Percentiles rank a stretch among this genome's conserved stretches.
These are phyloP conservation scores for Cyathus striatus DNA, from an alignment of 768 basidiomycete species.

Conservation along the genomic window DNA sequence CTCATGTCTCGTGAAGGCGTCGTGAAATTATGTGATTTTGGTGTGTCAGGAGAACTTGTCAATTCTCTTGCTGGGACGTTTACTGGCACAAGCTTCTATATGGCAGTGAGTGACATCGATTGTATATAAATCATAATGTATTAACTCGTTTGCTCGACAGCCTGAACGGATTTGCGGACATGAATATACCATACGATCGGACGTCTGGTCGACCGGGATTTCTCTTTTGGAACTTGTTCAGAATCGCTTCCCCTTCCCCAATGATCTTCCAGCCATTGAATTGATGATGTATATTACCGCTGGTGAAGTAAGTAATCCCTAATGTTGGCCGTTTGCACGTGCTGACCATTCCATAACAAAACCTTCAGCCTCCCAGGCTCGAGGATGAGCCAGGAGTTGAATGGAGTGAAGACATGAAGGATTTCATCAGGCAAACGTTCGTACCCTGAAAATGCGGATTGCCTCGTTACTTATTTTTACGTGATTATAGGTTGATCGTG, in stretches of 20 bases:
- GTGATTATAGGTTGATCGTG: slow-evolving; percentile 55
- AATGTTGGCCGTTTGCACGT: slow-evolving; percentile 6
- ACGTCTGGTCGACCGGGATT: slow-evolving; percentile 98
- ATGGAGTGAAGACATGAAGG: slow-evolving; percentile 87
- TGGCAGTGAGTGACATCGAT: slow-evolving; percentile 72
- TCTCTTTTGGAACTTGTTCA: slow-evolving; percentile 90
- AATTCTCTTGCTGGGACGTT: slow-evolving; percentile 91
- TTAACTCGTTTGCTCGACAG: slow-evolving; percentile 29
- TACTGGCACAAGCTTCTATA: slow-evolving; percentile 96
- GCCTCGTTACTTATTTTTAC: slow-evolving; percentile 7
- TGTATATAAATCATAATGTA: slow-evolving; percentile 3
- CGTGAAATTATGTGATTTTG: slow-evolving; percentile 93
- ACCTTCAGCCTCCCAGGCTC: slow-evolving; percentile 68
- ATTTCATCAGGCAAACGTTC: slow-evolving; percentile 83
- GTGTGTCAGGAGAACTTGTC: slow-evolving; percentile 94
- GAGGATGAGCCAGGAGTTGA: slow-evolving; percentile 65
- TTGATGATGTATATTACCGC: slow-evolving; percentile 86
- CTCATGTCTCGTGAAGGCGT: slow-evolving; percentile 85
- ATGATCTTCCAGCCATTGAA: slow-evolving; percentile 90
- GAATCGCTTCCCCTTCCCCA: slow-evolving; percentile 93
- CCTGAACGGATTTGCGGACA: slow-evolving; percentile 93
- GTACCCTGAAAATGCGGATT: slow-evolving; percentile 19
- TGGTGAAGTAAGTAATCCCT: slow-evolving; percentile 51
- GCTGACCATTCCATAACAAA: slow-evolving; percentile 3
- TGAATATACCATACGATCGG: slow-evolving; percentile 90